phyloP scores from a whole-genome alignment of 2,329 filamentous ascomycete species.

The Aspergillus persii region DNA sequence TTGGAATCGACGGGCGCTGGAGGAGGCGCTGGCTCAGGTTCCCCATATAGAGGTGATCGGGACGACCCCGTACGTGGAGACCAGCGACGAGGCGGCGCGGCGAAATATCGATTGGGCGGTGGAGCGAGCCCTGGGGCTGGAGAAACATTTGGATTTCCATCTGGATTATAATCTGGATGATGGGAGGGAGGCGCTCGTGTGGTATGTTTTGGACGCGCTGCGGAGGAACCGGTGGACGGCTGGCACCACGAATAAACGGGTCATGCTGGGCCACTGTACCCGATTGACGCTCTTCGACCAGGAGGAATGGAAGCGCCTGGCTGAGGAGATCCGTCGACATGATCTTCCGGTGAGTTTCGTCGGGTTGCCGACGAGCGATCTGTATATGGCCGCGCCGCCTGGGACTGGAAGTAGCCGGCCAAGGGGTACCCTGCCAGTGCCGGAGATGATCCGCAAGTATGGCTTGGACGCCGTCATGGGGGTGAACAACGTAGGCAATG shows the following conservation, averaged over 20 bases:
- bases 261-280: constrained; percentile 68
- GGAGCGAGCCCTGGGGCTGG: constrained; percentile 49
- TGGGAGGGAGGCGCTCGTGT: constrained; percentile 51
- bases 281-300: constrained; percentile 58
- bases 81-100: constrained; percentile 46
- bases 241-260: constrained; percentile 44
- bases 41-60: constrained; percentile 59
- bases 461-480: constrained; percentile 60
- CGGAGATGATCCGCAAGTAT: constrained; percentile 58
- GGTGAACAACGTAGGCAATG: constrained; percentile 72
- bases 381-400: constrained; percentile 65
- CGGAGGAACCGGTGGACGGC: constrained; percentile 50
- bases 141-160: constrained; percentile 66
- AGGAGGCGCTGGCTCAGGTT: constrained; percentile 39
- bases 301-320: constrained; percentile 52
- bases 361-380: constrained; percentile 67
- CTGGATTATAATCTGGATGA: constrained; percentile 66
- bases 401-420: constrained; percentile 26
- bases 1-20: constrained; percentile 53
- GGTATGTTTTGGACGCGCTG: constrained; percentile 54
- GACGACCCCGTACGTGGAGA: constrained; percentile 69
- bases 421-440: constrained; percentile 62
- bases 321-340: constrained; percentile 45
- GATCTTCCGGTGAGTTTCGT: constrained; percentile 63
- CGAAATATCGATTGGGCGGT: constrained; percentile 65